Evolutionary conservation across 1,284 basidiomycete genomes (phyloP).

Genomic region (Naganishia albida): DNA sequence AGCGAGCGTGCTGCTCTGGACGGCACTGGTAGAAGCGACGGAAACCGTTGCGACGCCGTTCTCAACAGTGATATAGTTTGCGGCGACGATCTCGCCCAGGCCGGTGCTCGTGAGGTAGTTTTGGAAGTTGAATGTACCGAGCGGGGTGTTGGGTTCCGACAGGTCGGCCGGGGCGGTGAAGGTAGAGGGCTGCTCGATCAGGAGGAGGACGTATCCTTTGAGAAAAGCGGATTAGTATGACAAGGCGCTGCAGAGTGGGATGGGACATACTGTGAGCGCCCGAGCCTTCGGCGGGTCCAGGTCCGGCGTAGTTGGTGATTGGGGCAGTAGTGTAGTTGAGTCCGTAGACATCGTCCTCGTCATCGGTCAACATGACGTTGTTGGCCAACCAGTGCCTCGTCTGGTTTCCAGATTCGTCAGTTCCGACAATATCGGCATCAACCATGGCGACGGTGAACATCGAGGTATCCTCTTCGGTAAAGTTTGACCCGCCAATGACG

Average conservation of each 20-base stretch:
- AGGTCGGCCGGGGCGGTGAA: conserved; percentile 67
- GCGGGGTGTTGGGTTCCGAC: conserved; percentile 58
- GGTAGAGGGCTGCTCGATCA: conserved; percentile 64
- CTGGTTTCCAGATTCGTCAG: conserved; percentile 50
- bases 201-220: conserved; percentile 66
- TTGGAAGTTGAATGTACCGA: conserved; percentile 61
- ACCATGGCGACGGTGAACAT: conserved; percentile 65
- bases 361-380: conserved; percentile 54
- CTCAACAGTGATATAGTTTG: conserved; percentile 74
- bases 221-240: conserved; percentile 41
- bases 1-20: conserved; percentile 64
- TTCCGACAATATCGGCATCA: conserved; percentile 65
- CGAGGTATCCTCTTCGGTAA: conserved; percentile 14
- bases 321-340: conserved; percentile 24
- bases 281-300: conserved; percentile 66
- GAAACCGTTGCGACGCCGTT: conserved; percentile 63
- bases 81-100: conserved; percentile 50
- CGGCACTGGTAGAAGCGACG: conserved; percentile 63
- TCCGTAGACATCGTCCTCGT: conserved; percentile 5
- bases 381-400: conserved; percentile 82
- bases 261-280: conserved; percentile 67
- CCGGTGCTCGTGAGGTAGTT: conserved; percentile 47
- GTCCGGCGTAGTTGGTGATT: conserved; percentile 68
- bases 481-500: conserved; percentile 38
- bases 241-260: conserved; percentile 18